Evolutionary conservation across 495 filamentous ascomycete species (phyloP), one percentile per base, ranked within the genome.

Genomic region (Aspergillus leporis): DNA sequence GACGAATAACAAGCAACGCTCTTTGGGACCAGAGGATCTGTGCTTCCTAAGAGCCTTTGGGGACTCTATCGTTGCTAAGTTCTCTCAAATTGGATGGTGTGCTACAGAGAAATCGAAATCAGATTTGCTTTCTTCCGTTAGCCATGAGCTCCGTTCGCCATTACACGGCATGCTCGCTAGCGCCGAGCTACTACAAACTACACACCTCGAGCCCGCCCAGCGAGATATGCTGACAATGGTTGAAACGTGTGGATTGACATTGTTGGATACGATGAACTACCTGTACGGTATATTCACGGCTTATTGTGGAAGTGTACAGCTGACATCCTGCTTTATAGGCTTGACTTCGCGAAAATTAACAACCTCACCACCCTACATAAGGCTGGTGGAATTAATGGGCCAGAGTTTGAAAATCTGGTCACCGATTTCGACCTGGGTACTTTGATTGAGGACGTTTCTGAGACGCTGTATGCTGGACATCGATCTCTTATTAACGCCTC

Each of bases 111-210:
- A 73, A 52, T 79, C 82, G 25, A 91, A 92, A 62, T 81, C 84
- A 2, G 87, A 88, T 55, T 86, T 91, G 55, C 84, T 92, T 31
- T 85, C 85, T 0, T 88, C 84, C 12, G 81, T 92, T 25, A 89
- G 85, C 31, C 89, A 92, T 65, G 89, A 92, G 60, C 75, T 92
- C 19, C 81, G 89, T 0, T 88, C 83, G 0, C 89, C 89, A 0
- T 68, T 92, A 16, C 87, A 90, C 60, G 87, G 87, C 4, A 86
- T 90, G 50, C 65, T 90, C 1, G 85, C 84, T 0, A 84, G 80
- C 62, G 78, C 83, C 1, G 87, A 91, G 67, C 76, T 92, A 34
- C 64, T 92, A 7, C 75, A 83, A 23, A 80, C 83, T 12, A 83
- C 79, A 0, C 60, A 74, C 18, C 72, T 85, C 4, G 74, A 82